Evolutionary conservation across 2,329 filamentous ascomycete species (phyloP).

Genomic region (Cyphellophora europaea): DNA sequence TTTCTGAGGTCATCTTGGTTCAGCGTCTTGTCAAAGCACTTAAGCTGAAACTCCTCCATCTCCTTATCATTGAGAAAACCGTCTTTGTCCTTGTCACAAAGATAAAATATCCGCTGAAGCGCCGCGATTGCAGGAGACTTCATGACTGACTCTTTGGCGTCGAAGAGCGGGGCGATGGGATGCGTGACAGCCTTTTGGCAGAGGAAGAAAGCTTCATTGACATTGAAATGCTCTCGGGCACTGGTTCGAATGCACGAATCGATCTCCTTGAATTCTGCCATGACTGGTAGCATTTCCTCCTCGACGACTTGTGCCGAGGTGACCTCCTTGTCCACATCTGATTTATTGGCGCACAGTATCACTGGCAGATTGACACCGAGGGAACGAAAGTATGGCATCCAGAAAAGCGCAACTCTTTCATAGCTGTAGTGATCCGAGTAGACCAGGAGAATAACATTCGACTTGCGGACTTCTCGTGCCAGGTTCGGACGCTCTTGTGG

Average conservation of each 20-base stretch:
- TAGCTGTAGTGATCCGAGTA: conserved; percentile 99
- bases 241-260: conserved; percentile 95
- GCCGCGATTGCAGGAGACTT: conserved; percentile 86
- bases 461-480: conserved; percentile 90
- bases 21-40: conserved; percentile 84
- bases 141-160: conserved; percentile 81
- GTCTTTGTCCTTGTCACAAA: conserved; percentile 94
- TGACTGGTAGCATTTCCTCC: conserved; percentile 95
- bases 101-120: conserved; percentile 82
- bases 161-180: conserved; percentile 90
- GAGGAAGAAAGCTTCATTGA: conserved; percentile 94
- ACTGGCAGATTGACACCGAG: conserved; percentile 98
- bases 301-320: conserved; percentile 78
- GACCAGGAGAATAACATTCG: conserved; percentile 91
- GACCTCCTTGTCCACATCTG: conserved; percentile 69
- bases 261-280: conserved; percentile 98
- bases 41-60: conserved; percentile 80
- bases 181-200: conserved; percentile 98
- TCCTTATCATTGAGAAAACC: conserved; percentile 84
- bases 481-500: conserved; percentile 86
- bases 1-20: conserved; percentile 74
- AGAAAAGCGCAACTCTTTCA: conserved; percentile 91
- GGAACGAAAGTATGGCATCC: conserved; percentile 96
- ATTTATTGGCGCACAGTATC: conserved; percentile 93
- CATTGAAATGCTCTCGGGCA: conserved; percentile 82